These are phyloP conservation scores for Fusarium irregulare DNA, from an alignment of 2,329 filamentous ascomycete species.

Conservation along the genomic window DNA sequence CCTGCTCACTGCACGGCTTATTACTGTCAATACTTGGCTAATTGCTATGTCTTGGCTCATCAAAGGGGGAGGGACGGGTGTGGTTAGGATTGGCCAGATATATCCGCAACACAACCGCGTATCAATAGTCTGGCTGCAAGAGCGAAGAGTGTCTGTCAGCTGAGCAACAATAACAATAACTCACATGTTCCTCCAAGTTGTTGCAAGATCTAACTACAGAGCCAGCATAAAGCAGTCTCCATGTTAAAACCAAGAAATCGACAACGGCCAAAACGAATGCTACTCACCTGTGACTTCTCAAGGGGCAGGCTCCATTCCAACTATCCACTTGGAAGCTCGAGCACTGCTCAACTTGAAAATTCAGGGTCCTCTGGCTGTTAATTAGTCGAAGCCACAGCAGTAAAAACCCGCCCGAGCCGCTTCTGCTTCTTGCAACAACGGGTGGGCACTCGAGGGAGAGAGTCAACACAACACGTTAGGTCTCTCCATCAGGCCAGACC, in stretches of 20 bases:
- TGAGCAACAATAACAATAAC: slow-evolving; percentile 1
- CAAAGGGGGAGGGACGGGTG: slow-evolving; percentile 35
- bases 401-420: slow-evolving; percentile 31
- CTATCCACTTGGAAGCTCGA: slow-evolving; percentile 3
- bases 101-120: slow-evolving; percentile 13
- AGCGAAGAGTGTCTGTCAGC: slow-evolving; percentile 8
- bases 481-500: neutral
- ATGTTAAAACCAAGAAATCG: neutral
- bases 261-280: slow-evolving; percentile 4
- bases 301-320: slow-evolving; percentile 2
- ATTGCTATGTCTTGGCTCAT: slow-evolving; percentile 15
- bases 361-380: slow-evolving; percentile 11
- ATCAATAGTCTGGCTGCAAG: slow-evolving; percentile 19
- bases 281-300: slow-evolving; percentile 10
- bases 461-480: neutral
- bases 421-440: slow-evolving; percentile 15
- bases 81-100: slow-evolving; percentile 33
- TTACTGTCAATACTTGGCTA: slow-evolving; percentile 11
- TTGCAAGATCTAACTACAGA: neutral
- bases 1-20: slow-evolving; percentile 7
- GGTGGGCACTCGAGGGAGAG: slow-evolving; percentile 10
- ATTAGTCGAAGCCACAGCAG: neutral
- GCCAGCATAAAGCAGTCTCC: neutral
- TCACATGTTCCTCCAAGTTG: neutral
- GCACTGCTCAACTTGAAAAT: slow-evolving; percentile 7